Conservation (phyloP, 495 filamentous ascomycete species). For the Hyaloscypha variabilis region DNA sequence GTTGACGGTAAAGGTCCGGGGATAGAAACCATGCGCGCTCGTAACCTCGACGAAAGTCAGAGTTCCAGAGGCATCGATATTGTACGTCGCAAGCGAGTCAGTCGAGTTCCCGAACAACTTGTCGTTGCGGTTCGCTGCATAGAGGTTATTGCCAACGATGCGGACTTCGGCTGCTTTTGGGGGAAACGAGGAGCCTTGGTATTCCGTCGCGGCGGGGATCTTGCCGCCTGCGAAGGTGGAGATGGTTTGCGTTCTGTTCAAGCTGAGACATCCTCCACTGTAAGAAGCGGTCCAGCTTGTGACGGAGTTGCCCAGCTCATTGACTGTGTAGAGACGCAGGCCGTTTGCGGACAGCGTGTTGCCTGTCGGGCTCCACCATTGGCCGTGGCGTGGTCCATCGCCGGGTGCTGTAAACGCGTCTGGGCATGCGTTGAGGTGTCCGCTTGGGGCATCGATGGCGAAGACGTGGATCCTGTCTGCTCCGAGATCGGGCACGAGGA, state of each 20-base stretch:
- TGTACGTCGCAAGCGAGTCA: conserved; percentile 30
- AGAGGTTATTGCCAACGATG: conserved; percentile 56
- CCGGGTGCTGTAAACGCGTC: conserved; percentile 45
- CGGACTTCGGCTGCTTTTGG: conserved; percentile 57
- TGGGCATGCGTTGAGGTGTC: conserved; percentile 36
- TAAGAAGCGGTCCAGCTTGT: conserved; percentile 60
- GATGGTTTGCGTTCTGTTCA: conserved; percentile 44
- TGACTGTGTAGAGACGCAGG: conserved; percentile 58
- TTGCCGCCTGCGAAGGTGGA: conserved; percentile 46
- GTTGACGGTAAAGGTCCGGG: conserved; percentile 67
- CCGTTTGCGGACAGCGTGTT: conserved; percentile 46
- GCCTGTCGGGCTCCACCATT: conserved; percentile 48
- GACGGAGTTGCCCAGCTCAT: conserved; percentile 61
- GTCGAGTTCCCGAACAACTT: conserved; percentile 44
- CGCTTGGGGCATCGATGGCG: conserved; percentile 44
- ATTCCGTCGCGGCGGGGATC: conserved; percentile 34
- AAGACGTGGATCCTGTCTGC: conserved; percentile 67
- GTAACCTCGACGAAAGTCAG: conserved; percentile 50
- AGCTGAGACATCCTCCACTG: conserved; percentile 43
- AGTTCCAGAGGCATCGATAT: conserved; percentile 48
- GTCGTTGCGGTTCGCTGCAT: conserved; percentile 40
- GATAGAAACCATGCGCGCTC: conserved; percentile 57
- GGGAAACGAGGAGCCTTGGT: conserved; percentile 34
- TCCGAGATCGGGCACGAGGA: conserved; percentile 72
- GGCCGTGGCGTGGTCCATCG: conserved; percentile 66